Evolutionary conservation across 805 yeast species (phyloP), one percentile per base, ranked within the genome.

Genomic region (Lipomyces sp.): DNA sequence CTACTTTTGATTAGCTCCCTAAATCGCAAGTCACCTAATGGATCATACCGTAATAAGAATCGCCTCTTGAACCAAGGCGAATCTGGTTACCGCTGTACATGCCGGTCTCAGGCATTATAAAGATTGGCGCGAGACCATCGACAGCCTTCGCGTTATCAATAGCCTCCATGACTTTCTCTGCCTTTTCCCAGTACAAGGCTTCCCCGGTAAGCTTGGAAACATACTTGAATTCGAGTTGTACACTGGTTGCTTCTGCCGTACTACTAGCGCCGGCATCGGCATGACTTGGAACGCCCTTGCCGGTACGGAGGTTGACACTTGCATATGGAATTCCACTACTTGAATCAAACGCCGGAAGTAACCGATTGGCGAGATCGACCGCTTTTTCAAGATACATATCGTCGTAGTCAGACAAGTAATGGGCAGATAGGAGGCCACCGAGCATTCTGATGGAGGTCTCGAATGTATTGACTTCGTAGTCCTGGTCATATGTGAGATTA

Each of bases 391-490:
- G 80, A 73, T 87, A 91, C 63, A 90, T 65, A 57, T 87, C 90
- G 72, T 90, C 93, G 24, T 37, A 58, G 13, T 82, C 79, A 1
- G 93, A 83, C 35, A 91, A 78, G 70, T 90, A 87, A 74, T 85
- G 86, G 0, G 97, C 96, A 2, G 97, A 88, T 59, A 93, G 79
- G n/a, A 93, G 80, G 0, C 98, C 98, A 55, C 98, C 98, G 33
- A 93, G 80, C 96, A 93, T 91, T 75, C 97, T 83, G 70, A 91
- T 92, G 4, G 98, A 91, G n/a, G 97, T 92, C 76, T 92, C 98
- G 77, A 93, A 93, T 4, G 92, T 87, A 75, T 89, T 92, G 53
- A 91, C 95, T 45, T 84, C 84, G 67, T 87, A 85, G 75, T 91
- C 90, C 71, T 90, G 85, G 72, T 87, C 85, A 75, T 90, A 92